phyloP scores from a whole-genome alignment of 768 basidiomycete species.

The Cyclocybe aegerita region DNA sequence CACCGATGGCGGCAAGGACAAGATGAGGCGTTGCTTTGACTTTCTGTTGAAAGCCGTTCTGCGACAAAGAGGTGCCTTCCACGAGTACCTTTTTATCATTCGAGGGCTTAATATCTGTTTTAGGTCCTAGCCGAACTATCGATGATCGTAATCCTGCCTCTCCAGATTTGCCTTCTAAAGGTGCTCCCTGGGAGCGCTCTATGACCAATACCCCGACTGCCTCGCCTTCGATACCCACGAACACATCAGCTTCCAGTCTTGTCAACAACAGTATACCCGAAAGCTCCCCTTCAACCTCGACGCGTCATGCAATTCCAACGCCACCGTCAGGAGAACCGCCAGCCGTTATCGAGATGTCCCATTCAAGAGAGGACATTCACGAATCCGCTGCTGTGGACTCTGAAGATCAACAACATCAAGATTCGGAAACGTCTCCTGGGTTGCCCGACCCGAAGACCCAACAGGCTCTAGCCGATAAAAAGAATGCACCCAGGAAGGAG shows the following conservation, averaged over 20 bases:
- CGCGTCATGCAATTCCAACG: neutral
- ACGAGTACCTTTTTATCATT: neutral
- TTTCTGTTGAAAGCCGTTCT: slow-evolving; percentile 71
- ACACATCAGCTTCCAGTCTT: neutral
- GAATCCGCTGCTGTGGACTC: neutral
- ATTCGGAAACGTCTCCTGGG: slow-evolving; percentile 13
- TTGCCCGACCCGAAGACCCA: slow-evolving; percentile 15
- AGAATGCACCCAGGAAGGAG: slow-evolving; percentile 45
- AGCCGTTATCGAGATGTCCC: slow-evolving; percentile 37
- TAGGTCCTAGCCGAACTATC: slow-evolving; percentile 28
- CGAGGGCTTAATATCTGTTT: neutral
- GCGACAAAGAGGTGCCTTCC: slow-evolving; percentile 43
- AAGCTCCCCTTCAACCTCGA: slow-evolving; percentile 6
- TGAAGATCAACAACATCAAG: slow-evolving; percentile 10
- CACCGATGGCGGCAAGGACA: slow-evolving; percentile 58
- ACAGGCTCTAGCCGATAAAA: slow-evolving; percentile 26
- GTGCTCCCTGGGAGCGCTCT: slow-evolving; percentile 54
- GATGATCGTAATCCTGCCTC: slow-evolving; percentile 74
- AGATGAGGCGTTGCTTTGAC: slow-evolving; percentile 73
- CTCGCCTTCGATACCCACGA: slow-evolving; percentile 30
- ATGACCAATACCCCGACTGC: slow-evolving; percentile 53
- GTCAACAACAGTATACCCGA: slow-evolving; percentile 5
- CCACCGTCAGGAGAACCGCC: slow-evolving; percentile 52
- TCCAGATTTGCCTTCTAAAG: slow-evolving; percentile 52
- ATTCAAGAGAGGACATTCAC: slow-evolving; percentile 10